Percentiles rank a stretch among this genome's conserved stretches.
Conservation (phyloP, 2,329 filamentous ascomycete genomes). For the Penicillium sp. region DNA sequence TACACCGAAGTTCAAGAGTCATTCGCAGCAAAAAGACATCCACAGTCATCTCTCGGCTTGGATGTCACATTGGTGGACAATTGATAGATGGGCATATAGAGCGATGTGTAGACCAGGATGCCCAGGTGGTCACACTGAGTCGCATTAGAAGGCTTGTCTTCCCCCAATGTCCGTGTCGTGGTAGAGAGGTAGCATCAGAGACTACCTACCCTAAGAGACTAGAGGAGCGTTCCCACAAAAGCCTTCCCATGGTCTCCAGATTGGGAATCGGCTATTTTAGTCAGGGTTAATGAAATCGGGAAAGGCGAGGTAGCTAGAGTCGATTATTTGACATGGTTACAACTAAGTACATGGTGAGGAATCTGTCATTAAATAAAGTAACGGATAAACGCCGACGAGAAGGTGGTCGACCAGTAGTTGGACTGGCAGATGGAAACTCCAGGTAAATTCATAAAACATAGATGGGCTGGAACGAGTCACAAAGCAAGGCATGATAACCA, state of each 20-base stretch:
- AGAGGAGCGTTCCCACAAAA: neutral
- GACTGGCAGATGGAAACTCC: constrained; percentile 5
- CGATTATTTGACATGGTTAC: constrained; percentile 25
- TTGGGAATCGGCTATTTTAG: neutral
- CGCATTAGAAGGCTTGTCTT: constrained; percentile 4
- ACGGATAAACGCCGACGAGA: constrained; percentile 12
- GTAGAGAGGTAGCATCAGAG: neutral
- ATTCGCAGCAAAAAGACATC: neutral
- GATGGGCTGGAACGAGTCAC: constrained; percentile 1
- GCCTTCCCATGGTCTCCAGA: neutral
- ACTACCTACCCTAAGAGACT: neutral
- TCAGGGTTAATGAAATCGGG: neutral
- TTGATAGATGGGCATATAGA: neutral
- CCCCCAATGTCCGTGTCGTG: neutral
- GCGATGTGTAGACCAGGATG: neutral
- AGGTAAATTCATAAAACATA: constrained; percentile 1
- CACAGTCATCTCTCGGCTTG: neutral
- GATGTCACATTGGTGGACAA: constrained; percentile 6
- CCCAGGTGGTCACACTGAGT: constrained; percentile 14
- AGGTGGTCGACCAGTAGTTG: constrained; percentile 4
- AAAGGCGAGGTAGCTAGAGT: constrained; percentile 1
- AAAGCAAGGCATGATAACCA: constrained; percentile 8
- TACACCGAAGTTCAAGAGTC: neutral
- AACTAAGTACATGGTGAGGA: constrained; percentile 33
- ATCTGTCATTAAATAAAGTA: constrained; percentile 27